Percentiles rank a stretch among this genome's conserved stretches.
Conservation (phyloP, 2,329 filamentous ascomycete genomes). For the Lizonia empirigonia region DNA sequence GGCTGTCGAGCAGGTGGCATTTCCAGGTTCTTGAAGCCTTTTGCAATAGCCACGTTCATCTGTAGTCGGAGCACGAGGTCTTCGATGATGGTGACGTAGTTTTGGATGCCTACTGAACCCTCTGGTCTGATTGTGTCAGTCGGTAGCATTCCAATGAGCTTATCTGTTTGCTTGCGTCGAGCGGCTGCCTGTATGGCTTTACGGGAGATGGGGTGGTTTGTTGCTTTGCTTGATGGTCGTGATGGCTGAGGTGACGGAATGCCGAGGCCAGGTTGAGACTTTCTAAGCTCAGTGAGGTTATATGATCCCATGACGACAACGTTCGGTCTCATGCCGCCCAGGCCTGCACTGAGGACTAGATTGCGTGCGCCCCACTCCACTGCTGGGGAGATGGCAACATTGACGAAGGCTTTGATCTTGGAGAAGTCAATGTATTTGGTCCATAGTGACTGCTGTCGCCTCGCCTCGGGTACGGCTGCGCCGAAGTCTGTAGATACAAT, state of each 20-base stretch:
- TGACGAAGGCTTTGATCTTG: slow-evolving; percentile 86
- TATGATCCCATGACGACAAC: slow-evolving; percentile 82
- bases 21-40: slow-evolving; percentile 78
- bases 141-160: slow-evolving; percentile 65
- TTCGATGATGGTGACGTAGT: slow-evolving; percentile 82
- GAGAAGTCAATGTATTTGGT: slow-evolving; percentile 86
- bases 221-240: slow-evolving; percentile 37
- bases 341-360: slow-evolving; percentile 76
- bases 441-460: slow-evolving; percentile 80
- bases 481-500: slow-evolving; percentile 85
- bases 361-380: slow-evolving; percentile 87
- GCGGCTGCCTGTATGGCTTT: slow-evolving; percentile 43
- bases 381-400: slow-evolving; percentile 80
- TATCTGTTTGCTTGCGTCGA: slow-evolving; percentile 54
- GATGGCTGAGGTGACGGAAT: slow-evolving; percentile 58
- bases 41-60: slow-evolving; percentile 83
- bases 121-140: slow-evolving; percentile 73
- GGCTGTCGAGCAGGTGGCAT: slow-evolving; percentile 59
- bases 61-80: slow-evolving; percentile 78
- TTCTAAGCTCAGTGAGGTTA: slow-evolving; percentile 76
- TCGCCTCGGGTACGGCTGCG: slow-evolving; percentile 77
- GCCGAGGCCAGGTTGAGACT: slow-evolving; percentile 62
- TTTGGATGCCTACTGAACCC: slow-evolving; percentile 69
- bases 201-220: slow-evolving; percentile 34
- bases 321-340: slow-evolving; percentile 88